Conservation (phyloP, 352 stramenopile genomes). For the Pythium folliculosum region DNA sequence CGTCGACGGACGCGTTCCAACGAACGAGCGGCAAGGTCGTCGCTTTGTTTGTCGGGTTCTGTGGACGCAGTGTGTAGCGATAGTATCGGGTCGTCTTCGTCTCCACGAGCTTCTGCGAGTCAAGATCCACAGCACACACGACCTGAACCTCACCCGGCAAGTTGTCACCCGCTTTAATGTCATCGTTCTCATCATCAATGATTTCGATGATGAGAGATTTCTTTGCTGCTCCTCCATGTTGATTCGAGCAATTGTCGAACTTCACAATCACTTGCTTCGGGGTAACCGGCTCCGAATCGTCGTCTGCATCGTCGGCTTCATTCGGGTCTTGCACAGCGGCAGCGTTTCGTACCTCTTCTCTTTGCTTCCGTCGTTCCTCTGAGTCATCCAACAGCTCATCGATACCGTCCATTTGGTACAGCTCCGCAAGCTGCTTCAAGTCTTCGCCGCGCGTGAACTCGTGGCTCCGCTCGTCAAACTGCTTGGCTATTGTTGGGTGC, state of each 20-base stretch:
- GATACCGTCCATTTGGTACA: constrained; percentile 82
- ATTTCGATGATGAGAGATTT: constrained; percentile 73
- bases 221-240: constrained; percentile 19
- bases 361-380: constrained; percentile 23
- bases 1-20: constrained; percentile 39
- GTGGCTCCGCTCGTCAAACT: constrained; percentile 49
- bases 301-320: constrained; percentile 12
- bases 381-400: constrained; percentile 67
- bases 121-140: constrained; percentile 45
- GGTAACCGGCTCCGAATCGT: constrained; percentile 20
- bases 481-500: constrained; percentile 41
- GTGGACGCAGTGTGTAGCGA: constrained; percentile 49
- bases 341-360: constrained; percentile 12
- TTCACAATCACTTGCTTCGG: constrained; percentile 41
- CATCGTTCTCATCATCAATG: constrained; percentile 35
- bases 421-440: constrained; percentile 60
- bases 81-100: constrained; percentile 58
- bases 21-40: constrained; percentile 25
- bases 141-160: constrained; percentile 32
- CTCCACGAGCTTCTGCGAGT: constrained; percentile 52
- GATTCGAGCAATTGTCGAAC: constrained; percentile 38
- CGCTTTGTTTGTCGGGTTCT: background rate
- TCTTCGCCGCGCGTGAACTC: constrained; percentile 58
- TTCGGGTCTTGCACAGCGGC: constrained; percentile 2
- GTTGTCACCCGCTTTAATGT: background rate